Evolutionary conservation across 305 asterid species (phyloP).

Genomic region (Fraxinus velutina): DNA sequence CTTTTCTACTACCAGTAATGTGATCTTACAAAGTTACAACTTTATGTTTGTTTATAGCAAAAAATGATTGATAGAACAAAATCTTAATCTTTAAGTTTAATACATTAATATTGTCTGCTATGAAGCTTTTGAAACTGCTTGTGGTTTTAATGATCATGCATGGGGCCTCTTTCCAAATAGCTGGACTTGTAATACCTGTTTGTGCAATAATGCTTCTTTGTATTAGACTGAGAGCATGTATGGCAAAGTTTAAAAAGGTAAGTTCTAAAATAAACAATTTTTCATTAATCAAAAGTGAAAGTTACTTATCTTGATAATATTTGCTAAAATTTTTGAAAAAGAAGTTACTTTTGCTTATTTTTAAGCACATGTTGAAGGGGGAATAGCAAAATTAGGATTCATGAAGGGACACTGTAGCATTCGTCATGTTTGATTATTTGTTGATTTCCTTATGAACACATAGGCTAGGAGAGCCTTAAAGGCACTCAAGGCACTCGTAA

Average conservation of each 20-base stretch:
- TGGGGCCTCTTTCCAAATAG: not conserved
- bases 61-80: not conserved
- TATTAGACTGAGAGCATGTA: not conserved
- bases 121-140: not conserved
- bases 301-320: not conserved
- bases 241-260: not conserved
- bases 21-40: not conserved
- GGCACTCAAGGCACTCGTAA: slow-evolving; percentile 87
- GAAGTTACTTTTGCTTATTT: not conserved
- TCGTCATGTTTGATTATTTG: not conserved
- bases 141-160: not conserved
- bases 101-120: not conserved
- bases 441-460: slow-evolving; percentile 7
- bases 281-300: not conserved
- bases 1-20: not conserved
- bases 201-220: not conserved
- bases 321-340: not conserved
- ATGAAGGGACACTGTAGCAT: not conserved
- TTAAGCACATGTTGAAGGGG: not conserved
- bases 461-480: slow-evolving; percentile 89
- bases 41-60: not conserved
- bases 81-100: not conserved
- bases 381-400: not conserved
- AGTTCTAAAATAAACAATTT: not conserved
- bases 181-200: not conserved